A percentile compares a stretch with the other conserved stretches of the same genome.
Conservation (phyloP, 371 early-diverging fungal genomes). For the Syncephalastrum racemosum region DNA sequence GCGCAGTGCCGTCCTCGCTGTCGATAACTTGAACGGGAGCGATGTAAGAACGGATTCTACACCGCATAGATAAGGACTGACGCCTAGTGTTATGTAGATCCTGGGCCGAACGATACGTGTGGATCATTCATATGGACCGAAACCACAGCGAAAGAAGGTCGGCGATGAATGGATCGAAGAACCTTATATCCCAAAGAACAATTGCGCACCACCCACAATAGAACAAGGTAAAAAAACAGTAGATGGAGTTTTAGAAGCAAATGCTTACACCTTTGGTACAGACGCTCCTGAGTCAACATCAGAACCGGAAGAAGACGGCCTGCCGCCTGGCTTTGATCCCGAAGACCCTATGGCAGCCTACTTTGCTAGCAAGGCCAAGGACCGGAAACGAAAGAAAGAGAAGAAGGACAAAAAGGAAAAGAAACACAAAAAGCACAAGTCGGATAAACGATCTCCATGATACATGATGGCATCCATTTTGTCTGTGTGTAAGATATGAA, state of each 20-base stretch:
- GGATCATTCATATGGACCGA: slow-evolving; percentile 58
- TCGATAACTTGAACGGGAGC: slow-evolving; percentile 92
- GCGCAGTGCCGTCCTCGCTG: slow-evolving; percentile 86
- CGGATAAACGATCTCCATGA: no score
- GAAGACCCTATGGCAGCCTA: slow-evolving; percentile 11
- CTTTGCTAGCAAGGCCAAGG: slow-evolving; percentile 3
- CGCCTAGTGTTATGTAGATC: slow-evolving; percentile 18
- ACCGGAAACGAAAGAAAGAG: slow-evolving; percentile 4
- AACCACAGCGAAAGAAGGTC: slow-evolving; percentile 33
- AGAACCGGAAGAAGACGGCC: not conserved
- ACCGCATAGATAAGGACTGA: not conserved
- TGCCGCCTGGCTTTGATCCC: slow-evolving; percentile 3
- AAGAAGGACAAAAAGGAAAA: slow-evolving; percentile 10
- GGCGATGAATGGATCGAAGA: slow-evolving; percentile 48
- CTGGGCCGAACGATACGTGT: slow-evolving; percentile 34
- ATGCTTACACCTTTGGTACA: slow-evolving; percentile 18
- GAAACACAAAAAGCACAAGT: slow-evolving; percentile 2
- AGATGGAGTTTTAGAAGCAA: slow-evolving; percentile 25
- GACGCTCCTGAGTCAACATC: slow-evolving; percentile 16
- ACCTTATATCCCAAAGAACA: slow-evolving; percentile 76
- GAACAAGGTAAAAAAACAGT: slow-evolving; percentile 26
- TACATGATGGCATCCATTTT: no score
- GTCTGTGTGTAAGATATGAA: no score
- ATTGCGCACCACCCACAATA: slow-evolving; percentile 64
- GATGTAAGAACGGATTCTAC: slow-evolving; percentile 42